These are phyloP conservation scores for Amanita jacksonii DNA, from an alignment of 768 basidiomycete genomes.

Conservation along the genomic window DNA sequence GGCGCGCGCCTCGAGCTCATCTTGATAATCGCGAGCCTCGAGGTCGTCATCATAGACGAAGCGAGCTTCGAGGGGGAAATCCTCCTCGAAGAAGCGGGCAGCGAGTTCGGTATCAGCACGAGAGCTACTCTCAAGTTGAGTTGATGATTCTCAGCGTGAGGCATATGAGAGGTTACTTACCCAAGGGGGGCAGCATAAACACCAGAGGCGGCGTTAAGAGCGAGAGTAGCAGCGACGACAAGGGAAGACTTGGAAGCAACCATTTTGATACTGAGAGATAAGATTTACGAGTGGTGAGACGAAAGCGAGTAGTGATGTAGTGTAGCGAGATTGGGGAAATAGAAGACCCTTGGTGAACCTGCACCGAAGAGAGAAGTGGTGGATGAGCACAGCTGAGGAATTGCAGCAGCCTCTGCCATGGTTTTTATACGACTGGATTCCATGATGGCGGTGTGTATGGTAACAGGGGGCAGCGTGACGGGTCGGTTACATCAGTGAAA, in stretches of 20 bases:
- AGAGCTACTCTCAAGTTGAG: background rate
- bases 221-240: conserved; percentile 3
- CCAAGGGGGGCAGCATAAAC: background rate
- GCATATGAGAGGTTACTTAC: background rate
- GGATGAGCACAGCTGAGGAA: conserved; percentile 8
- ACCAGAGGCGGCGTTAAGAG: conserved; percentile 2
- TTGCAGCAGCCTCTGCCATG: background rate
- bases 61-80: background rate
- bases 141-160: background rate
- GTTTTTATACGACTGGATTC: background rate
- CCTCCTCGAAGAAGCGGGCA: background rate
- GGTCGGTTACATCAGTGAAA: background rate
- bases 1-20: background rate
- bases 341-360: conserved; percentile 4
- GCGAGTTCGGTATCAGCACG: background rate
- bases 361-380: conserved; percentile 4
- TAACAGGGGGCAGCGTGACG: no score
- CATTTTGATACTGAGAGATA: conserved; percentile 3
- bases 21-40: background rate
- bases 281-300: background rate
- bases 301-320: background rate
- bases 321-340: no score
- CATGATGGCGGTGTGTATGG: no score
- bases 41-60: background rate
- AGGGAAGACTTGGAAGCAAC: conserved; percentile 6